Percentiles rank a stretch among this genome's conserved stretches.
These are phyloP conservation scores for Curvularia sp. DNA, from an alignment of 2,329 filamentous ascomycete species.

Conservation along the genomic window DNA sequence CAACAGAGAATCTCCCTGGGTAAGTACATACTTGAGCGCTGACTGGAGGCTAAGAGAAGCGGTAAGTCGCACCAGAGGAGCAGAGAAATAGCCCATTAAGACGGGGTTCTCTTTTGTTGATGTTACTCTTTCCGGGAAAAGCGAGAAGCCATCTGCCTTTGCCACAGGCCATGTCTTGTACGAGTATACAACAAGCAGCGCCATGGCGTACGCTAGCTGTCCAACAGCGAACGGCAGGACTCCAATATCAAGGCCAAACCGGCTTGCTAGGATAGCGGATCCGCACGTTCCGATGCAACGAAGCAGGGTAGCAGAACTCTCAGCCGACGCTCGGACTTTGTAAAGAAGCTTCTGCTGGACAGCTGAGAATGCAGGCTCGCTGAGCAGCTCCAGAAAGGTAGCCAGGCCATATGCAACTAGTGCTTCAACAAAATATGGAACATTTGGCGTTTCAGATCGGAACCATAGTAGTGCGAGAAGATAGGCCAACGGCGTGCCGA, in stretches of 20 bases:
- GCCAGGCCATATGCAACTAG: conserved; percentile 64
- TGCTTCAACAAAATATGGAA: conserved; percentile 69
- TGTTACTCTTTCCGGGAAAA: conserved; percentile 61
- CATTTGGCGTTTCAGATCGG: conserved; percentile 59
- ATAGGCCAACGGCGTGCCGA: conserved; percentile 71
- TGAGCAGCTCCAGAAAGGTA: conserved; percentile 75
- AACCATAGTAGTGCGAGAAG: conserved; percentile 74
- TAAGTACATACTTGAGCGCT: conserved; percentile 88
- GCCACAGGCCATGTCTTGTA: conserved; percentile 67
- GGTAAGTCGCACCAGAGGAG: conserved; percentile 73
- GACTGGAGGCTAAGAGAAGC: conserved; percentile 88
- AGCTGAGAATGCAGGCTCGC: conserved; percentile 88
- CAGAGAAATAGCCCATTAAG: conserved; percentile 63
- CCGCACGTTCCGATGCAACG: conserved; percentile 79
- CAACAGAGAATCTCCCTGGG: conserved; percentile 91
- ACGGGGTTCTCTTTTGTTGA: conserved; percentile 40
- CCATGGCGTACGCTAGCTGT: conserved; percentile 76
- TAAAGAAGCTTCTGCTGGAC: conserved; percentile 84
- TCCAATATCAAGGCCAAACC: conserved; percentile 64
- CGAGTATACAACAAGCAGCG: conserved; percentile 74
- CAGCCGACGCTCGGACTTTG: conserved; percentile 79
- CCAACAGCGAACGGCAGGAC: conserved; percentile 89
- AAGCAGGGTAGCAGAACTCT: conserved; percentile 79
- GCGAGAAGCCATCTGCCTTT: conserved; percentile 68
- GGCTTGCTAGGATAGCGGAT: conserved; percentile 69